Evolutionary conservation across 345 rosid genomes (phyloP).

Genomic region (Xanthoceras sorbifolium): DNA sequence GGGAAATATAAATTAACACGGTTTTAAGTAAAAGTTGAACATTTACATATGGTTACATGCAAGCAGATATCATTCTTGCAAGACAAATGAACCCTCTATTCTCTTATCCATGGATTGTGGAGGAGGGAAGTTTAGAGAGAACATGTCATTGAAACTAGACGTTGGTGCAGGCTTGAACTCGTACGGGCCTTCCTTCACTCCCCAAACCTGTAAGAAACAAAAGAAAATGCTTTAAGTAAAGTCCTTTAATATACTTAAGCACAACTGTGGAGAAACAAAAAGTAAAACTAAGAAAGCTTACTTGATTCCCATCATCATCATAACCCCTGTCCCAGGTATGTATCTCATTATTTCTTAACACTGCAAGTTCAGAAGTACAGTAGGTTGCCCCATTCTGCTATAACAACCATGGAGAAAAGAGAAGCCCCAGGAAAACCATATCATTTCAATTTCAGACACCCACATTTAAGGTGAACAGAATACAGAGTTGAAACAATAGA

Average conservation of each 20-base stretch:
- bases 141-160: constrained; percentile 49
- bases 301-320: constrained; percentile 81
- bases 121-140: constrained; percentile 56
- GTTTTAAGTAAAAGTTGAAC: background rate
- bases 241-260: background rate
- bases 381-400: constrained; percentile 69
- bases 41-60: constrained; percentile 17
- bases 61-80: constrained; percentile 53
- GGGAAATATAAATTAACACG: background rate
- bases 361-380: constrained; percentile 82
- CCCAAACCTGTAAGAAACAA: constrained; percentile 71
- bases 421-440: background rate
- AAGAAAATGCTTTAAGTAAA: background rate
- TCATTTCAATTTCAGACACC: background rate
- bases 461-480: background rate
- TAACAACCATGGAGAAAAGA: background rate
- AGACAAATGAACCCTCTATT: constrained; percentile 78
- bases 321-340: constrained; percentile 92
- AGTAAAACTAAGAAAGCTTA: constrained; percentile 19
- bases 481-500: background rate
- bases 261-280: background rate
- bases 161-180: constrained; percentile 81
- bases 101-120: constrained; percentile 58
- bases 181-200: constrained; percentile 70
- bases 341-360: constrained; percentile 80